Percentiles rank a stretch among this genome's conserved stretches.
phyloP scores from a whole-genome alignment of 2,329 filamentous ascomycete species.

The Claviceps paspali region DNA sequence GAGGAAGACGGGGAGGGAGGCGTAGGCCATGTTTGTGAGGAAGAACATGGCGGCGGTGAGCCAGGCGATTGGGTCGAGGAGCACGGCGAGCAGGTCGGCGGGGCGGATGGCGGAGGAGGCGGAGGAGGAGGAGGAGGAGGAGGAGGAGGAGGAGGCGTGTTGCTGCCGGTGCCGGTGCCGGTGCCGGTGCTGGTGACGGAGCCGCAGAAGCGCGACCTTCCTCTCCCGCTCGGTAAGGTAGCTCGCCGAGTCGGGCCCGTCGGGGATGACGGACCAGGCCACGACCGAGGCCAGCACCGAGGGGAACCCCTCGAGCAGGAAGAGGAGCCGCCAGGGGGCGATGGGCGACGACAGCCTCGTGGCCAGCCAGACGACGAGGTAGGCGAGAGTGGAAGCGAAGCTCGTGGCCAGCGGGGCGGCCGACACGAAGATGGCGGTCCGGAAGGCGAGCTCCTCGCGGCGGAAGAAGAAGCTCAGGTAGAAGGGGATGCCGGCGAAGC shows the following conservation, averaged over 20 bases:
- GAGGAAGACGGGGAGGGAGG: slow-evolving; percentile 74
- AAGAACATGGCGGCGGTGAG: slow-evolving; percentile 74
- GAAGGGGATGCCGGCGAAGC: slow-evolving; percentile 47
- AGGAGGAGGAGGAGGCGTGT: neutral
- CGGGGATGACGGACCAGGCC: slow-evolving; percentile 63
- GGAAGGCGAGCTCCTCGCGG: slow-evolving; percentile 60
- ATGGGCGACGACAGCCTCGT: slow-evolving; percentile 46
- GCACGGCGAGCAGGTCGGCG: slow-evolving; percentile 36
- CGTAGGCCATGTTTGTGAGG: slow-evolving; percentile 75
- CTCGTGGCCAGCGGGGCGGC: slow-evolving; percentile 70
- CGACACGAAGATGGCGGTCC: slow-evolving; percentile 76
- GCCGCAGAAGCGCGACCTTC: slow-evolving; percentile 54
- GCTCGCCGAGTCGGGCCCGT: slow-evolving; percentile 50
- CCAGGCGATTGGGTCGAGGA: slow-evolving; percentile 32
- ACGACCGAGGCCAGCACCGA: slow-evolving; percentile 59
- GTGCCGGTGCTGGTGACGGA: slow-evolving; percentile 32
- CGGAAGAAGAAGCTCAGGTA: slow-evolving; percentile 52
- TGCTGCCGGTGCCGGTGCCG: neutral
- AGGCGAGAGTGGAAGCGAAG: slow-evolving; percentile 63
- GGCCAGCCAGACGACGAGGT: slow-evolving; percentile 56
- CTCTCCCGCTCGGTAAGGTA: slow-evolving; percentile 50
- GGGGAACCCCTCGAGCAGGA: slow-evolving; percentile 74
- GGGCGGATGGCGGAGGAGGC: slow-evolving; percentile 29
- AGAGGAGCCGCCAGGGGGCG: slow-evolving; percentile 72
- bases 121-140: neutral